Evolutionary conservation across 2,329 filamentous ascomycete genomes (phyloP).

Genomic region (Bipolaris oryzae): DNA sequence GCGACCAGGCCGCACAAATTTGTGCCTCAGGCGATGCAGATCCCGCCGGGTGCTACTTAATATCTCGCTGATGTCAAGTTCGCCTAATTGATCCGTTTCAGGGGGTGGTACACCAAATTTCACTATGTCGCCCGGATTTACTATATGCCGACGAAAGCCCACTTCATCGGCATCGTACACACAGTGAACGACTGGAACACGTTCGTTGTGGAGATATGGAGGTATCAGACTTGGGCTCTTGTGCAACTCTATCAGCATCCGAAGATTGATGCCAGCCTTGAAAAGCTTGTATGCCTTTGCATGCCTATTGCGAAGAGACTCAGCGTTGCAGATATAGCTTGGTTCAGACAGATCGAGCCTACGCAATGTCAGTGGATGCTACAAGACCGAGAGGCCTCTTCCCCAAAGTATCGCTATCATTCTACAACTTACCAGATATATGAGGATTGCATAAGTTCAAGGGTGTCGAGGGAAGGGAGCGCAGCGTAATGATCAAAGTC

Average conservation of each 20-base stretch:
- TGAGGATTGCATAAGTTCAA: constrained; percentile 38
- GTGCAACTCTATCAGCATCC: constrained; percentile 35
- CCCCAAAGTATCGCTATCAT: not conserved
- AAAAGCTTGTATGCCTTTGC: constrained; percentile 33
- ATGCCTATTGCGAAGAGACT: constrained; percentile 35
- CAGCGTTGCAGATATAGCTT: constrained; percentile 33
- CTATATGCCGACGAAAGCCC: constrained; percentile 35
- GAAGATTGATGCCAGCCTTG: constrained; percentile 36
- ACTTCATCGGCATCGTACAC: constrained; percentile 55
- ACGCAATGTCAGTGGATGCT: not conserved
- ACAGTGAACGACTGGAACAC: constrained; percentile 25
- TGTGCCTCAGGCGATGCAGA: constrained; percentile 16
- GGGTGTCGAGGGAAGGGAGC: constrained; percentile 32
- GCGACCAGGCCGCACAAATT: constrained; percentile 11
- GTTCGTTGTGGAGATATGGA: constrained; percentile 42
- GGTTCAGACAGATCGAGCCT: constrained; percentile 13
- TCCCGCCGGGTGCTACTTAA: constrained; percentile 15
- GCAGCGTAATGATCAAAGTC: constrained; percentile 31
- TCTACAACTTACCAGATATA: constrained; percentile 12
- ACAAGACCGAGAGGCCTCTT: not conserved
- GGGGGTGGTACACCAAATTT: constrained; percentile 7
- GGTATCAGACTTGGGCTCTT: constrained; percentile 33
- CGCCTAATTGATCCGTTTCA: constrained; percentile 34
- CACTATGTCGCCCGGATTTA: not conserved
- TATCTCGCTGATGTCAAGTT: constrained; percentile 22